Base-by-base conservation (phyloP, 2,329 filamentous ascomycete species). In the Fusarium sp. region DNA sequence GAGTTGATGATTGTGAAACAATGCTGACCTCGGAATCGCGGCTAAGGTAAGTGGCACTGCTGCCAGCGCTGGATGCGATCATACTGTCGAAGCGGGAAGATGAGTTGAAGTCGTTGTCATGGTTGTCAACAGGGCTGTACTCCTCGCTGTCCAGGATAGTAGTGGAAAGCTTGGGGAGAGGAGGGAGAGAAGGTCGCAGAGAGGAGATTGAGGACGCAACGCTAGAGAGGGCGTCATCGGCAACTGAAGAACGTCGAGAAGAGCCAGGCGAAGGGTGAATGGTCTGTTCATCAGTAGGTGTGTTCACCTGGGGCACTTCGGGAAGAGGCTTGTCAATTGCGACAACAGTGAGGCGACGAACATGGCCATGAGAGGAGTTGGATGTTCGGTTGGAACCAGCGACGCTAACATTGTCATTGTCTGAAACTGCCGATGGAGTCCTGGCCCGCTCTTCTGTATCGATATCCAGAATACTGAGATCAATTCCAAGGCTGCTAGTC, bases 11-110 rank as follows among this genome's bases (percentile, higher is more conserved):
- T 74, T 91, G 90, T 2, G 95, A 97, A 3, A 93, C 77, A 29
- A 92, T 84, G 77, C 93, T 97, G 46, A 88, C 87, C 74, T 94
- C 92, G 0, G 94, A 97, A 71, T 93, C 91, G 31, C 91, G 89
- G 81, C 90, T 94, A 50, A 90, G 83, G 71, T 91, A 94, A 5
- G 92, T 94, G 76, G 90, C 92, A 72, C 87, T 91, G 63, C 92
- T 95, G 54, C 91, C 93, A 20, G 89, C 88, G 75, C 91, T 94
- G 4, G 91, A 93, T 10, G 90, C 87, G 37, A 90, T 90, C 69
- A 93, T 86, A 66, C 90, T 93, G 63, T 92, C 91, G 42, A 87
- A 87, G 29, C 87, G 84, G 58, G 86, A 86, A 1, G 84, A 84
- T 20, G 75, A 78, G 46, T 83, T 82, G 61, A 82, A 83, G 45